Evolutionary conservation across 805 yeast species (phyloP).

Genomic region (Yamadazyma olivae): DNA sequence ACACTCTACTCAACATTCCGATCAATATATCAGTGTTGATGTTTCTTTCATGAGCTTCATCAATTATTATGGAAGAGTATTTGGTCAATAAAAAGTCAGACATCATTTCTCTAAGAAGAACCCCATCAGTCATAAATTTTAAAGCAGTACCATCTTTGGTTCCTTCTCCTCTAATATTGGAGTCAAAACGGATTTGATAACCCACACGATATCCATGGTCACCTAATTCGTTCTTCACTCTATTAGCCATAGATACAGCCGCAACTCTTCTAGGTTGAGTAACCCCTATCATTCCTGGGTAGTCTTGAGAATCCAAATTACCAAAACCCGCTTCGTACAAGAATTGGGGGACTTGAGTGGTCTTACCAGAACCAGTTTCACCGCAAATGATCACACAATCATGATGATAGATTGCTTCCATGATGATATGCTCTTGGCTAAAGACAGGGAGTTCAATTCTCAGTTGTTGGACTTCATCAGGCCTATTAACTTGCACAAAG

Average conservation of each 20-base stretch:
- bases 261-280: constrained; percentile 97
- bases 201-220: constrained; percentile 68
- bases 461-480: constrained; percentile 60
- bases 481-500: constrained; percentile 65
- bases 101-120: constrained; percentile 88
- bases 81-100: constrained; percentile 74
- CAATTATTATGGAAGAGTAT: constrained; percentile 85
- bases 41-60: constrained; percentile 98
- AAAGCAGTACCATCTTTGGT: constrained; percentile 53
- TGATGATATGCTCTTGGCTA: constrained; percentile 84
- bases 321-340: constrained; percentile 93
- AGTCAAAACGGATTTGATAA: constrained; percentile 80
- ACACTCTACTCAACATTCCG: constrained; percentile 89
- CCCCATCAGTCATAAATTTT: constrained; percentile 95
- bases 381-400: constrained; percentile 92
- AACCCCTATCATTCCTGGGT: constrained; percentile 91
- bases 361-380: constrained; percentile 98
- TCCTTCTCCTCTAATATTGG: constrained; percentile 53
- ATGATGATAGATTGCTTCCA: constrained; percentile 94
- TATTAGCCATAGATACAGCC: constrained; percentile 84
- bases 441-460: constrained; percentile 82
- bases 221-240: constrained; percentile 77
- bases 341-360: constrained; percentile 97
- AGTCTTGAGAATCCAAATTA: constrained; percentile 45
- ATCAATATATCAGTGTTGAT: constrained; percentile 93